Base-by-base conservation (phyloP, 2,329 filamentous ascomycete species). In the Botrytis hyacinthi region DNA sequence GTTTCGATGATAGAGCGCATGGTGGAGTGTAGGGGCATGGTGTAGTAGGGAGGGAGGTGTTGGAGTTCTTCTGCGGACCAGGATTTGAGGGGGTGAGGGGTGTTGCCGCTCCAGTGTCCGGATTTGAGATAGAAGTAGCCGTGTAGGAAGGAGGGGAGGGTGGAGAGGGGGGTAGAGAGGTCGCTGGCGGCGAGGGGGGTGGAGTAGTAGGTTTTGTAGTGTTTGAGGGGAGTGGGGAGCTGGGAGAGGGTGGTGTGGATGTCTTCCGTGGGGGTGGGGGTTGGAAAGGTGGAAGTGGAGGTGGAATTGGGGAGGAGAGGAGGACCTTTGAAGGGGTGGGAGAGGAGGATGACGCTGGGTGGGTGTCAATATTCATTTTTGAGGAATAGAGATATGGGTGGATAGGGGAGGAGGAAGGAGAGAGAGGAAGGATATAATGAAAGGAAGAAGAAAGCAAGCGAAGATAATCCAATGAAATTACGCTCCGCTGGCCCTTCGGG, bases 91-190 rank as follows among this genome's bases (percentile, higher is more conserved):
- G 88, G 85, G 44, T 83, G 82, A 0, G 90, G 88, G 1, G 84
- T 78, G 77, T 90, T 90, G 7, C 84, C 83, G 7, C 81, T 78
- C 87, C 88, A 92, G 72, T 87, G 86, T 9, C 87, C 90, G 71
- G 87, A 90, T 79, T 93, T 93, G 66, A 93, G 84, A 78, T 92
- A 87, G 76, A 92, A 88, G 78, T 92, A 93, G 4, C 90, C 90
- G 16, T 90, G 85, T 1, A 92, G 82, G 75, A 92, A 92, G 1
- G 18, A 46, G 44, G 44, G 44, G 44, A 46, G 44, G 44, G 44
- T 46, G 44, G 44, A 46, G 18, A 46, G 44, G 7, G 44, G 44
- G 44, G 81, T 80, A n/a, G 86, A 83, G 20, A 92, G 82, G 3
- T 88, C 83, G 3, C 74, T 48, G 0, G 83, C 84, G 1, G 88